Percentiles rank a stretch among this genome's conserved stretches.
Evolutionary conservation across 129 eudicot species (phyloP).

Genomic region (Chrysanthemum lavandulifolium): DNA sequence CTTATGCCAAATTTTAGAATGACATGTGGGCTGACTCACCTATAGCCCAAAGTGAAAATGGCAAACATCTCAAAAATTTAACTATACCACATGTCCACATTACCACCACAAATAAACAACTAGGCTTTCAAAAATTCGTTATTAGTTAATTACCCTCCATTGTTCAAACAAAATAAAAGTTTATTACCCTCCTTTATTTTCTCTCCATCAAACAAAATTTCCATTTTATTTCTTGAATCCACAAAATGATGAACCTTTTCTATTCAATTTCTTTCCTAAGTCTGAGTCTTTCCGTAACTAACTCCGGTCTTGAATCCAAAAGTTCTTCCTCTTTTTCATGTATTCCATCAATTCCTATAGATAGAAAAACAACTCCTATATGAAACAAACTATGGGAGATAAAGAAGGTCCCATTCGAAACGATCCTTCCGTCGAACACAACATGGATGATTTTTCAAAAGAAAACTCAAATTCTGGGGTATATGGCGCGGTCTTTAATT

Average conservation of each 20-base stretch:
- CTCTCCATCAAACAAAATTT: conserved; percentile 1
- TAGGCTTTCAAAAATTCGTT: neutral
- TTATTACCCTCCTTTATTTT: neutral
- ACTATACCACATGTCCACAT: neutral
- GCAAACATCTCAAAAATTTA: neutral
- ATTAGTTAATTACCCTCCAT: conserved; percentile 5
- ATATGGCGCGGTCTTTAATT: conserved; percentile 80
- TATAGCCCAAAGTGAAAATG: conserved; percentile 6
- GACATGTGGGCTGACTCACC: conserved; percentile 2
- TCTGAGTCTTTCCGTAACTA: no score
- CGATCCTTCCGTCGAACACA: neutral
- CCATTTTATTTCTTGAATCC: conserved; percentile 12
- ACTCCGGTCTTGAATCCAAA: neutral
- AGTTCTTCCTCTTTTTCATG: neutral
- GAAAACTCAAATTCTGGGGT: conserved; percentile 44
- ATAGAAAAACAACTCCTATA: conserved; percentile 4
- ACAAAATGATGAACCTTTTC: neutral
- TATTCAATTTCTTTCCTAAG: neutral
- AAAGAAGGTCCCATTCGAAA: neutral
- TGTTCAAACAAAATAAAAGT: no score
- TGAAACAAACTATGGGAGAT: conserved; percentile 1
- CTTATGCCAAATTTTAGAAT: neutral
- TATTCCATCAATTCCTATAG: neutral
- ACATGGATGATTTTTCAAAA: conserved; percentile 9
- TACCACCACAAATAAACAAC: neutral